Base-by-base conservation (phyloP, 345 rosid genomes). In the Gossypium bickii region DNA sequence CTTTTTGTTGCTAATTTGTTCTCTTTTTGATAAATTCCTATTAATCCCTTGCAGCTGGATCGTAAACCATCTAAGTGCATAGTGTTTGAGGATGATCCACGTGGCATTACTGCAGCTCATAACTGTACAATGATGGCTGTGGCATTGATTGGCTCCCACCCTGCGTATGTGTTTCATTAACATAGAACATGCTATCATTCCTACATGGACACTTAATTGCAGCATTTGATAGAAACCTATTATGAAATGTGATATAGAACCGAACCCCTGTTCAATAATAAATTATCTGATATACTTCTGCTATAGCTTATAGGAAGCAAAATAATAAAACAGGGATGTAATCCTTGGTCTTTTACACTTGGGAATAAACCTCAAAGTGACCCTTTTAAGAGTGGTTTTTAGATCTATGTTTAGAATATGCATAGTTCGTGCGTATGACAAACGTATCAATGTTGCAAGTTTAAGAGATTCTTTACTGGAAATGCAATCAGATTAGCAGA, bases 121-220 rank as follows among this genome's bases (percentile, higher is more conserved):
- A 92, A 92, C 79, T 94, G 98, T 78, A 94, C 97, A 7, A 92
- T 94, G 98, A 94, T 94, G 98, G 97, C 97, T 4, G 82, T 94
- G 51, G 98, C 89, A 68, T 65, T 94, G 59, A 94, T 94, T 58
- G 98, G 98, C 4, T 69, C 93, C 73, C 97, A 90, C 78, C 92
- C 92, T 0, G 98, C 98, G 98, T 92, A 74, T 47, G 95, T 83
- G 67, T 51, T 51, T 1, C 24, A 1, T 51, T 41, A 49, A 41
- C 9, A 53, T 44, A 44, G 18, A 13, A 8, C 64, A 57, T 72
- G 75, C 65, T 56, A 3, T 43, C 55, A 58, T 41, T 56, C 48
- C 22, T 58, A 58, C 53, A 72, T 22, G 66, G 43, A 15, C 53
- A 8, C 43, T 56, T 18, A 52, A 38, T 34, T 57, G 27, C 62